Evolutionary conservation across 306 rosid species (phyloP), one percentile per base, ranked within the genome.

Genomic region (Fagus crenata): DNA sequence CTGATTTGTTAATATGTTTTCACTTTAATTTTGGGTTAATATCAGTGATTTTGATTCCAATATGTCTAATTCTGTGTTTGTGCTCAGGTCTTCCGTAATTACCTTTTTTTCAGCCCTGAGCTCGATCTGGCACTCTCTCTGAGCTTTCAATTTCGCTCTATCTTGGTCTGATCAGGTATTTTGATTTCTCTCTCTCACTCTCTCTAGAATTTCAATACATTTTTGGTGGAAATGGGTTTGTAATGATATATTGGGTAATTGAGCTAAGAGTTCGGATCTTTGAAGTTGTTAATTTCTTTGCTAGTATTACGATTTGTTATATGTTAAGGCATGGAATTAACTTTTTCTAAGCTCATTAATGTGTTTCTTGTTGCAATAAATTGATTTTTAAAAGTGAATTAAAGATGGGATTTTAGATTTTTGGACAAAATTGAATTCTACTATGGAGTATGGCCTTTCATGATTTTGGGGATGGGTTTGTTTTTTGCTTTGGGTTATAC

Each of bases 111-210:
- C 84, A 46, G 81, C 79, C 79, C 77, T 53, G 37, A 39, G 85
- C 84, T 84, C 80, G 49, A 72, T 73, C 68, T 75, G 82, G 53
- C 42, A 56, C 75, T 82, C 69, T 51, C 49, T 68, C 67, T 82
- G 75, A 84, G 77, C 67, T 81, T 77, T 59, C 77, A 49, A 76
- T 85, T 82, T 78, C 7, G 28, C 76, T 37, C 76, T 28, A 69
- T 67, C 49, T 78, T 71, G 80, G 59, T 46, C 22, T 46, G 60
- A 70, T 83, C 81, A 76, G 93, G 91, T 91, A 84, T 39, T 35
- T 46, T 28, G 35, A 11, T 73, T 76, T 0, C 36, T 49, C 72
- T 76, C 32, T 63, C 46, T n/a, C 58, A 18, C 42, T 75, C 15
- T 63, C 46, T 13, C 4, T 71, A 43, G 28, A 22, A 9, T 46